Evolutionary conservation across 768 basidiomycete genomes (phyloP).

Genomic region (Fibroporia radiculosa): DNA sequence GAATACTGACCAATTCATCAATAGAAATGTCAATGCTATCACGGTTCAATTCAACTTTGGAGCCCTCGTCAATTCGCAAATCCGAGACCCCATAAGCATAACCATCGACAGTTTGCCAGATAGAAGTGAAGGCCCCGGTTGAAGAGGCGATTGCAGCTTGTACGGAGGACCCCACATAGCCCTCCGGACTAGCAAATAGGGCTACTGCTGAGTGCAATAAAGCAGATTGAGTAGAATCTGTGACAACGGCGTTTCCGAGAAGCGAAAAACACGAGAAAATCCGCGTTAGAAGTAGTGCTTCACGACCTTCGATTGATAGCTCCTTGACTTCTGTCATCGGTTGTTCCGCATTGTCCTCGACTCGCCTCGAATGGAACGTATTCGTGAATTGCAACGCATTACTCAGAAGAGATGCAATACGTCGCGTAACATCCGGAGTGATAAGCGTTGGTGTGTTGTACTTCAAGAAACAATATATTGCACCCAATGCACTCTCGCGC

Average conservation of each 20-base stretch:
- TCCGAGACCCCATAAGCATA: slow-evolving; percentile 89
- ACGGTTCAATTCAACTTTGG: slow-evolving; percentile 35
- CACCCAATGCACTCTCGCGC: slow-evolving; percentile 82
- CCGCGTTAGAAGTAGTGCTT: slow-evolving; percentile 75
- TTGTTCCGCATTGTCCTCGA: slow-evolving; percentile 50
- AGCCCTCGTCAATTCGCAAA: slow-evolving; percentile 44
- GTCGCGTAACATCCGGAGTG: slow-evolving; percentile 84
- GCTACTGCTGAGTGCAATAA: slow-evolving; percentile 76
- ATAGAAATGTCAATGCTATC: slow-evolving; percentile 79
- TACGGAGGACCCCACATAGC: slow-evolving; percentile 72
- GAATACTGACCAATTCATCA: slow-evolving; percentile 56
- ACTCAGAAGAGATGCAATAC: slow-evolving; percentile 78
- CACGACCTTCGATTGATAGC: slow-evolving; percentile 65
- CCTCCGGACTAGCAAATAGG: slow-evolving; percentile 83
- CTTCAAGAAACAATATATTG: slow-evolving; percentile 80
- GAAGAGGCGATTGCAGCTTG: slow-evolving; percentile 90
- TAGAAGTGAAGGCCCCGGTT: slow-evolving; percentile 70
- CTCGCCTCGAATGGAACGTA: slow-evolving; percentile 64
- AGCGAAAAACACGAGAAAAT: slow-evolving; percentile 86
- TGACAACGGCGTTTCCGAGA: slow-evolving; percentile 70
- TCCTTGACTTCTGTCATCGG: slow-evolving; percentile 30
- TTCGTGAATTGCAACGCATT: slow-evolving; percentile 89
- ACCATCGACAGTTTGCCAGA: slow-evolving; percentile 86
- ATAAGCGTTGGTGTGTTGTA: slow-evolving; percentile 72
- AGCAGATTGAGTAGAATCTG: slow-evolving; percentile 74